Evolutionary conservation across 2,329 filamentous ascomycete genomes (phyloP).

Genomic region (Colletotrichum sp.): DNA sequence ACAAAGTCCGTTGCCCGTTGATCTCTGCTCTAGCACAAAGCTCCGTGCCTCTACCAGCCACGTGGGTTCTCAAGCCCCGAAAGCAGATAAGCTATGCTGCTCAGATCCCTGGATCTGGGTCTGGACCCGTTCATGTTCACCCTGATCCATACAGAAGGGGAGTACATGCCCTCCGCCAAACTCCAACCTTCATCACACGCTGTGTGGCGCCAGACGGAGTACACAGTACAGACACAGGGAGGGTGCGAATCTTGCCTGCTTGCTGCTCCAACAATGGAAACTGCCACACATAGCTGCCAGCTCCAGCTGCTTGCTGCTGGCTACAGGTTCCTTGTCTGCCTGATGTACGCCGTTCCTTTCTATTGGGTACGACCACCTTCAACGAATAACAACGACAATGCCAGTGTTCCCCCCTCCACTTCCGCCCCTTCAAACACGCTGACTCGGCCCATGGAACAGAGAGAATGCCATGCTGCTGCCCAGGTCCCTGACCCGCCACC

Average conservation of each 20-base stretch:
- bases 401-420: not conserved
- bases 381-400: not conserved
- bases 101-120: conserved; percentile 14
- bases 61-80: conserved; percentile 4
- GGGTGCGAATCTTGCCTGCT: not conserved
- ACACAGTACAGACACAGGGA: not conserved
- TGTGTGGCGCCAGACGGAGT: not conserved
- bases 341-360: not conserved
- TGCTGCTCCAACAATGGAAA: not conserved
- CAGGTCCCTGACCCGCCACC: not conserved
- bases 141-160: not conserved
- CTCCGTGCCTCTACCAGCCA: conserved; percentile 14
- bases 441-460: conserved; percentile 4
- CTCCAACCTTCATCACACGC: not conserved
- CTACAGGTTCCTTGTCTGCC: not conserved
- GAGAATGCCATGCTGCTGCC: not conserved
- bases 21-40: conserved; percentile 12
- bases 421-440: conserved; percentile 2
- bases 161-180: not conserved
- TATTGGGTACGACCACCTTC: not conserved
- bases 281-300: not conserved
- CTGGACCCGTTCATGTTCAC: not conserved
- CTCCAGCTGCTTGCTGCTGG: not conserved
- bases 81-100: conserved; percentile 14
- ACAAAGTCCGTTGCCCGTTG: conserved; percentile 13